Conservation (phyloP, 441 rosid genomes). For the Adansonia grandidieri region DNA sequence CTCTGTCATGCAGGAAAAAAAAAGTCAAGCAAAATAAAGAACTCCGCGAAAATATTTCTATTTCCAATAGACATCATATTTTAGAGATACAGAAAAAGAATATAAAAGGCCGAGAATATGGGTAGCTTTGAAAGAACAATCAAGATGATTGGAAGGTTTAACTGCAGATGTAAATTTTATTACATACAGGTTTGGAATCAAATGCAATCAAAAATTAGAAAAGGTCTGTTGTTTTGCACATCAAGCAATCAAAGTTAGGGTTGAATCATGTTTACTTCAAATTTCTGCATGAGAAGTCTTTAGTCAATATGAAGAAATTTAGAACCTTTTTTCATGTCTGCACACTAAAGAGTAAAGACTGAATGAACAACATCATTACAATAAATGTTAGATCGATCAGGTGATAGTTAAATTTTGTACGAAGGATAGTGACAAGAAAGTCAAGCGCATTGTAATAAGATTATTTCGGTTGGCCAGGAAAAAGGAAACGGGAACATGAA, state of each 20-base stretch:
- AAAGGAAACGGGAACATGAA: neutral
- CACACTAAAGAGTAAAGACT: neutral
- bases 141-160: neutral
- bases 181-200: neutral
- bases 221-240: neutral
- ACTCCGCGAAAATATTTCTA: constrained; percentile 7
- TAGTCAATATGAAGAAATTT: neutral
- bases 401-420: neutral
- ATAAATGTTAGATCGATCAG: neutral
- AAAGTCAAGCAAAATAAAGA: constrained; percentile 25
- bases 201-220: neutral
- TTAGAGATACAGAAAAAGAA: neutral
- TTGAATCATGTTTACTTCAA: neutral
- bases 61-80: neutral
- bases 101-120: neutral
- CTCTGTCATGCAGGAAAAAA: constrained; percentile 44
- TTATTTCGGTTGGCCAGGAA: neutral
- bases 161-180: neutral
- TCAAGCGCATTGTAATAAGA: neutral
- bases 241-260: neutral
- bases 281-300: neutral
- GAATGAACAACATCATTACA: constrained; percentile 4
- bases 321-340: neutral
- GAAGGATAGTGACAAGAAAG: neutral
- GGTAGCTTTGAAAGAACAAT: neutral